These are phyloP conservation scores for Hordeum marinum DNA, from an alignment of 176 grass and related monocot genomes.

Conservation along the genomic window DNA sequence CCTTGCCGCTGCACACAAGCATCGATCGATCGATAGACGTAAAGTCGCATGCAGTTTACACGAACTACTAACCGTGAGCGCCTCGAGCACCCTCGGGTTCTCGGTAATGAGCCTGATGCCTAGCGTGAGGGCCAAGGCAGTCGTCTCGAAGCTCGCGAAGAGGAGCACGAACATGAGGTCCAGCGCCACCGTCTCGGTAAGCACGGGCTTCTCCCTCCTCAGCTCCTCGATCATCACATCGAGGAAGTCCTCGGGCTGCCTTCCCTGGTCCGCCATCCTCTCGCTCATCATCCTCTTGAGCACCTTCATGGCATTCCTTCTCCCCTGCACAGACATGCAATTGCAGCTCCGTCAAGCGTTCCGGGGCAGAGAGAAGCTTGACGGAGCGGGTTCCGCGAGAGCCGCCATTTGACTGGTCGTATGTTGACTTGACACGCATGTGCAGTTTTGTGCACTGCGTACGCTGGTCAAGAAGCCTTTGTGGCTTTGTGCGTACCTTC, in stretches of 20 bases:
- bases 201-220: constrained; percentile 41
- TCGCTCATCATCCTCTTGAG: constrained; percentile 44
- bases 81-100: constrained; percentile 49
- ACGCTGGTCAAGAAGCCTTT: background rate
- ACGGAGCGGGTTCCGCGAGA: background rate
- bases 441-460: constrained; percentile 27
- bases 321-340: constrained; percentile 24
- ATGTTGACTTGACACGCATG: constrained; percentile 33
- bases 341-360: background rate
- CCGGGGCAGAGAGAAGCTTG: background rate
- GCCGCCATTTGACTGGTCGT: constrained; percentile 15
- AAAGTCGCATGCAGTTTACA: background rate
- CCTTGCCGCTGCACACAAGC: background rate
- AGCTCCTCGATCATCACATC: constrained; percentile 58
- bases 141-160: constrained; percentile 74
- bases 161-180: constrained; percentile 74
- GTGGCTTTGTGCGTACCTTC: constrained; percentile 35
- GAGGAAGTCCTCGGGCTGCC: constrained; percentile 45
- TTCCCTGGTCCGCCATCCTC: constrained; percentile 17
- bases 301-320: constrained; percentile 59
- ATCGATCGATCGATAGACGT: background rate
- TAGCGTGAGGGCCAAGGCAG: constrained; percentile 70
- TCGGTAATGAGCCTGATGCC: constrained; percentile 67
- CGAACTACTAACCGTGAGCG: constrained; percentile 43
- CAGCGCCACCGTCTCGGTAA: constrained; percentile 51